Evolutionary conservation across 176 grass and related monocot species (phyloP).

Genomic region (Leersia perrieri): DNA sequence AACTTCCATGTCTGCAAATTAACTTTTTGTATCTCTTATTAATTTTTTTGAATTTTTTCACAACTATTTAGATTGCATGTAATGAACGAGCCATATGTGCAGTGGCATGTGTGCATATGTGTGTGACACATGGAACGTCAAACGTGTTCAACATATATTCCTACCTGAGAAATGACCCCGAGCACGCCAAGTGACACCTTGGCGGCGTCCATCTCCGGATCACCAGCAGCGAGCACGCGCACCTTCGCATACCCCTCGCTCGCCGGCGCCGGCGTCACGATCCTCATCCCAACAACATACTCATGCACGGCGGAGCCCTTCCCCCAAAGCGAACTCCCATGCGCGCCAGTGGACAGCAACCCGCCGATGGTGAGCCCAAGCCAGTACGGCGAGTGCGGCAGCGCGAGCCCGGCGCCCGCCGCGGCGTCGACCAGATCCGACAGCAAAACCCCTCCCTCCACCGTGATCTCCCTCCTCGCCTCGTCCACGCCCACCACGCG

Average conservation of each 20-base stretch:
- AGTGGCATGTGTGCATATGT: no score
- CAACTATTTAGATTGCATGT: no score
- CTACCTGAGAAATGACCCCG: constrained; percentile 38
- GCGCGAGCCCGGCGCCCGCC: constrained; percentile 24
- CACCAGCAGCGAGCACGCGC: not conserved
- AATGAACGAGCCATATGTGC: no score
- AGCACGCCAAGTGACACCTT: constrained; percentile 71
- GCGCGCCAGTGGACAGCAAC: constrained; percentile 55
- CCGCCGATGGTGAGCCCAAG: constrained; percentile 52
- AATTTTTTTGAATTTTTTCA: no score
- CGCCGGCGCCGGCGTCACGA: constrained; percentile 47
- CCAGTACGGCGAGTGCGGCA: constrained; percentile 63
- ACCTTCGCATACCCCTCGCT: constrained; percentile 46
- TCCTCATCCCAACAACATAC: constrained; percentile 52
- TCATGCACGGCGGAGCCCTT: constrained; percentile 67
- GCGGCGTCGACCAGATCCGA: constrained; percentile 41
- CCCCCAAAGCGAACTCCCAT: constrained; percentile 56
- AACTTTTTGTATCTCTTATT: no score
- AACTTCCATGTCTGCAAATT: no score
- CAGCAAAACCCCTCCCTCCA: constrained; percentile 46
- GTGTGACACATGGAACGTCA: not conserved
- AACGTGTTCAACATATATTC: no score
- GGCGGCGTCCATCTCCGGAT: constrained; percentile 45
- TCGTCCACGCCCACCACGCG: constrained; percentile 29
- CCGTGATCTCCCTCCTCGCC: constrained; percentile 7